These are phyloP conservation scores for Plenodomus tracheiphilus DNA, from an alignment of 2,329 filamentous ascomycete species.

Conservation along the genomic window DNA sequence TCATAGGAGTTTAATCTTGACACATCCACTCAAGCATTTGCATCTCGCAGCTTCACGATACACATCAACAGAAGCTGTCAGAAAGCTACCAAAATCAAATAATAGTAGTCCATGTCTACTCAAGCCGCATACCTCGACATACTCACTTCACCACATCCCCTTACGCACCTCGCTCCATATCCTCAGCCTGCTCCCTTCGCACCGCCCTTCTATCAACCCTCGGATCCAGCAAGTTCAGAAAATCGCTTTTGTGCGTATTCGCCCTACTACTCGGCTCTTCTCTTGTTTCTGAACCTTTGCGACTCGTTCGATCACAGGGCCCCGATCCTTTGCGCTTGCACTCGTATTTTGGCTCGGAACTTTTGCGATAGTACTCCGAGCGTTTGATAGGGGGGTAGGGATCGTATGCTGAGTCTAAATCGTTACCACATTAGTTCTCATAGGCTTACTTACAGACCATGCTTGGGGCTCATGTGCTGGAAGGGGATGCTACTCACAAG, in stretches of 20 bases:
- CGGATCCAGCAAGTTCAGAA: slow-evolving; percentile 22
- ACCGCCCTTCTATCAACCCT: slow-evolving; percentile 11
- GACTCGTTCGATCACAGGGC: neutral
- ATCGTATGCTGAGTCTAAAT: neutral
- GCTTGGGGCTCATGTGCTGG: neutral
- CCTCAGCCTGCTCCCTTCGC: slow-evolving; percentile 1
- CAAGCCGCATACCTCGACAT: too few species aligned
- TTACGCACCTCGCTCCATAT: neutral
- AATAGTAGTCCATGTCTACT: too few species aligned
- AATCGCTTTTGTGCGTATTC: slow-evolving; percentile 11
- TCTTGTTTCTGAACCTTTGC: neutral
- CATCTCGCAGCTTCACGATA: too few species aligned
- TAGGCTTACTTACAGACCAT: too few species aligned
- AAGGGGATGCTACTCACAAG: neutral
- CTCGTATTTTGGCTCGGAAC: neutral
- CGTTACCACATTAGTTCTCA: neutral
- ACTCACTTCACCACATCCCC: too few species aligned
- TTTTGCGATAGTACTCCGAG: neutral
- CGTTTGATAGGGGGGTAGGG: neutral
- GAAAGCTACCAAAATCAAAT: too few species aligned
- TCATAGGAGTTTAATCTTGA: too few species aligned
- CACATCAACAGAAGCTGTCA: too few species aligned
- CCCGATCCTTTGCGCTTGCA: slow-evolving; percentile 9
- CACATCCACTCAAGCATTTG: too few species aligned
- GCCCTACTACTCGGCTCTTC: slow-evolving; percentile 1